A percentile compares a stretch with the other conserved stretches of the same genome.
phyloP scores from a whole-genome alignment of 192 early-diverging fungal species.

The Mortierella antarctica region DNA sequence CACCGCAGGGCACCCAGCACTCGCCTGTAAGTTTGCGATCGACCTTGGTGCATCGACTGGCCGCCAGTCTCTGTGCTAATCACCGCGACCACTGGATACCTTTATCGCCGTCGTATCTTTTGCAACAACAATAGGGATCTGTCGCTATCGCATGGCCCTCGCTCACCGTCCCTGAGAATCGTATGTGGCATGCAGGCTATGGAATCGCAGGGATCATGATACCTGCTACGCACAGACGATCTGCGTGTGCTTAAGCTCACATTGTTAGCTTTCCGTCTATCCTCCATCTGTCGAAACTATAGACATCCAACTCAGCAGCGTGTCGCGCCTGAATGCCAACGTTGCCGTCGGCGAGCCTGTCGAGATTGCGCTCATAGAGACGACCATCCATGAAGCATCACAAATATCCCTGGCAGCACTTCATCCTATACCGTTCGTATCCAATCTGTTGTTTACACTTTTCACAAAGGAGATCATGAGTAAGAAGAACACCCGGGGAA shows the following conservation, averaged over 20 bases:
- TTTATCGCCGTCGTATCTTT: not conserved
- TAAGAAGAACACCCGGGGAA: conserved; percentile 42
- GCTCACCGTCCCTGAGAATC: conserved; percentile 47
- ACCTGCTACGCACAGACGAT: not conserved
- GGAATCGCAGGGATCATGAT: too few relatives aligned
- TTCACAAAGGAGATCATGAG: conserved; percentile 73
- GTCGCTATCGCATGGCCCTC: conserved; percentile 71
- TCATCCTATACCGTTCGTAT: conserved; percentile 40
- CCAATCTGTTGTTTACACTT: conserved; percentile 61
- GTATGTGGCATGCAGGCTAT: conserved; percentile 29
- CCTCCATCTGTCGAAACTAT: not conserved
- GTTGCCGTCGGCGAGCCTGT: conserved; percentile 61
- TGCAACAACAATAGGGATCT: conserved; percentile 28
- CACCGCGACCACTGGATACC: not conserved
- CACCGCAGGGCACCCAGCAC: not conserved
- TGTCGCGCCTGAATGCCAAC: conserved; percentile 57
- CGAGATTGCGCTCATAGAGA: conserved; percentile 33
- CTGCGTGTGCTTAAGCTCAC: not conserved
- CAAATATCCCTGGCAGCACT: conserved; percentile 57
- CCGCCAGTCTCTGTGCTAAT: not conserved
- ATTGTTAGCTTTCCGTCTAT: not conserved
- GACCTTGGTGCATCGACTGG: not conserved
- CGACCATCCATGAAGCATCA: conserved; percentile 46
- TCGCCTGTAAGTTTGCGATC: conserved; percentile 4
- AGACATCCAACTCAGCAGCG: conserved; percentile 63